Percentiles rank a stretch among this genome's conserved stretches.
phyloP scores from a whole-genome alignment of 2,329 filamentous ascomycete genomes.

The Stagonosporopsis cucurbitacearum region DNA sequence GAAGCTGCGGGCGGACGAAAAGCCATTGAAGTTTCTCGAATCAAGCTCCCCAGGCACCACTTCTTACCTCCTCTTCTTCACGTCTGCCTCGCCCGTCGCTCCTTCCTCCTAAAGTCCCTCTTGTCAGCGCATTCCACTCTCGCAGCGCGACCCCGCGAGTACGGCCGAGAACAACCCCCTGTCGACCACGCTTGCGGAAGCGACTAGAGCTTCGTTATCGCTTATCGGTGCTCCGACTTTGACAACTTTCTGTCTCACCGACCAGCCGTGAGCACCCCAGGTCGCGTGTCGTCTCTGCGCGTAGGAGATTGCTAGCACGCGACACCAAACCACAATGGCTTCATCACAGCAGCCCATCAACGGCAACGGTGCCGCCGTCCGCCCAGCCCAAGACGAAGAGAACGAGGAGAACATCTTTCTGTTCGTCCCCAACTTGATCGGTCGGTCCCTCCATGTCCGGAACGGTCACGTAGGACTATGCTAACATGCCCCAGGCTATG shows the following conservation, averaged over 20 bases:
- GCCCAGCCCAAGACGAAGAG: conserved; percentile 27
- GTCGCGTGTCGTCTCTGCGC: conserved; percentile 19
- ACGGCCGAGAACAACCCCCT: conserved; percentile 11
- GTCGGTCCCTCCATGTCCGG: conserved; percentile 39
- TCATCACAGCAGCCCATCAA: conserved; percentile 36
- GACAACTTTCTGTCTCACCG: conserved; percentile 34
- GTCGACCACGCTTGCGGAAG: conserved; percentile 1
- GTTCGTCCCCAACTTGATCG: conserved; percentile 61
- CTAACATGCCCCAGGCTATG: conserved; percentile 52
- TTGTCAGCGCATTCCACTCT: conserved; percentile 1
- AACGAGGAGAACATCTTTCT: conserved; percentile 62
- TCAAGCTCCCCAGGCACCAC: conserved; percentile 21
- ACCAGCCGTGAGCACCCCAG: conserved; percentile 5
- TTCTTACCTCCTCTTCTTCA: conserved; percentile 4
- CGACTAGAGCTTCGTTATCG: conserved; percentile 42
- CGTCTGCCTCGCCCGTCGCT: conserved; percentile 15
- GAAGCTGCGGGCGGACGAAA: conserved; percentile 32
- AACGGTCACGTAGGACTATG: neutral
- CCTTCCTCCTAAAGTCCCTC: conserved; percentile 3
- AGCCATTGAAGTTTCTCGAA: conserved; percentile 25
- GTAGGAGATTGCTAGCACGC: conserved; percentile 9
- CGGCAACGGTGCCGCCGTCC: conserved; percentile 39
- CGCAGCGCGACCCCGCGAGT: conserved; percentile 8
- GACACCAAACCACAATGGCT: conserved; percentile 31
- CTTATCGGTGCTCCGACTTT: conserved; percentile 41